These are phyloP conservation scores for Nicotiana attenuata DNA, from an alignment of 257 asterid species.

Conservation along the genomic window DNA sequence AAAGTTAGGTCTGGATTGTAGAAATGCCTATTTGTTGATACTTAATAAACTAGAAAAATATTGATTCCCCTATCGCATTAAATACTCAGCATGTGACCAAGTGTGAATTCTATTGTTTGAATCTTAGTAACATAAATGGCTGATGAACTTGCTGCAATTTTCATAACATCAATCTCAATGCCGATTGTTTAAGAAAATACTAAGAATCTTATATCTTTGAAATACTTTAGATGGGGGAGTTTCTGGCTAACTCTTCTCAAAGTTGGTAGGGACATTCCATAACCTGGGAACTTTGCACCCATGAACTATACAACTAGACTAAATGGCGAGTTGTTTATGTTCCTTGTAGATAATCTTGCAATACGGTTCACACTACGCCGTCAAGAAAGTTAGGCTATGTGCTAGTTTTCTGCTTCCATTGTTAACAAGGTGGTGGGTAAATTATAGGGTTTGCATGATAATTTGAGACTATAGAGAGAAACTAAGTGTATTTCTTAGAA, in stretches of 20 bases:
- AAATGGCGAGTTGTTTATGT: constrained; percentile 36
- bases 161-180: neutral
- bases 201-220: too few relatives aligned
- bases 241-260: too few relatives aligned
- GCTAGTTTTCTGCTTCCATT: neutral
- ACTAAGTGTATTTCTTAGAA: too few relatives aligned
- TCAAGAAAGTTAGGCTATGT: neutral
- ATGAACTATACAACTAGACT: constrained; percentile 85
- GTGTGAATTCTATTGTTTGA: neutral
- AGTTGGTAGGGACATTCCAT: constrained; percentile 58
- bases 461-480: too few relatives aligned
- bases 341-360: neutral
- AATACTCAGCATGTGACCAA: neutral
- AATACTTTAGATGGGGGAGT: too few relatives aligned
- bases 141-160: neutral
- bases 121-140: neutral
- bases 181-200: neutral
- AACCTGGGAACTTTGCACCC: constrained; percentile 75
- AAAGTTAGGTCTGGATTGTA: neutral
- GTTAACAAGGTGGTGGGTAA: too few relatives aligned
- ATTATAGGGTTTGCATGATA: too few relatives aligned
- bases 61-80: neutral
- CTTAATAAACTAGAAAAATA: neutral
- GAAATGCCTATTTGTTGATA: neutral
- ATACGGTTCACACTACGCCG: neutral